Evolutionary conservation across 495 filamentous ascomycete species (phyloP), one percentile per base, ranked within the genome.

Genomic region (Penicillium atrosanguineum): DNA sequence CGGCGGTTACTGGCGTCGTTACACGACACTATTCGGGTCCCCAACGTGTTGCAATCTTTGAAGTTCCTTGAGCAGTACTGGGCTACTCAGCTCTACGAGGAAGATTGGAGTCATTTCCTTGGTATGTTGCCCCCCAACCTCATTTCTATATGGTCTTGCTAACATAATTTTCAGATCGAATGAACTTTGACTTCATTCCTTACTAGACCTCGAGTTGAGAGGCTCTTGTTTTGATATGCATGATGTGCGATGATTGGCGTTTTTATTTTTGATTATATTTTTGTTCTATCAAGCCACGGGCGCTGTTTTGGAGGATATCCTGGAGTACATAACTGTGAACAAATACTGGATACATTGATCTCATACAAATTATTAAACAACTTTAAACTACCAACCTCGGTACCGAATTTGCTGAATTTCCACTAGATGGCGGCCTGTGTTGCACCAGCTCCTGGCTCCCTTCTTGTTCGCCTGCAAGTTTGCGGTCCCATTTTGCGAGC

Each of bases 111-210:
- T 56, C 68, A 72, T 55, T 77, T 71, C 52, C 56, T 75, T 15
- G 72, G 74, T 77, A 69, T 44, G 62, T 60, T 41, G 39, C 21
- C 19, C 14, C 11, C 12, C 26, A 0, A 38, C 34, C 4, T 23
- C 40, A 37, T 6, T 7, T 9, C 44, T 38, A 31, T 7, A 26
- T 47, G 37, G 16, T 8, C 6, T 39, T n/a, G 44, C 64, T 69
- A 45, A 70, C 46, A 7, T 18, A 16, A 14, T 11, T 3, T n/a
- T 3, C 41, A 77, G 74, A 74, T 59, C 72, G 74, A 19, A 76
- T 77, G 74, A 65, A 60, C 18, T 69, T 75, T 46, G 74, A 77
- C 50, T 77, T 77, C 45, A 77, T 77, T 47, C 74, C 74, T 7
- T 77, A 77, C 57, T 77, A 59, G 26, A 25, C 18, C 7, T 14